Evolutionary conservation across 768 basidiomycete genomes (phyloP).

Genomic region (Mycena alexandri): DNA sequence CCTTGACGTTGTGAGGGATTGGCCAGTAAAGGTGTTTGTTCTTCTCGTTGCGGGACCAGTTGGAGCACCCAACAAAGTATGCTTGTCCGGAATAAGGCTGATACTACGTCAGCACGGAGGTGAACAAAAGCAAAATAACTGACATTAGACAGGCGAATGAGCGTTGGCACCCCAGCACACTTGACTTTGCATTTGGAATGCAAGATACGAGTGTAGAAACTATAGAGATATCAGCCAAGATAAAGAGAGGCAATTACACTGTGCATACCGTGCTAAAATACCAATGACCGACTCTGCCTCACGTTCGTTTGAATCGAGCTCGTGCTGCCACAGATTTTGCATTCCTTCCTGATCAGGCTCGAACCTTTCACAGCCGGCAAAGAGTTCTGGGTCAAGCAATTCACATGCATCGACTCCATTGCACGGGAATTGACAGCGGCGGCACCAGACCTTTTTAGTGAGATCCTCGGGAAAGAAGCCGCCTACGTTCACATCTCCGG

Average conservation of each 20-base stretch:
- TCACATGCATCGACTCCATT: constrained; percentile 23
- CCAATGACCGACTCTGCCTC: constrained; percentile 9
- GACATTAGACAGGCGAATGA: constrained; percentile 10
- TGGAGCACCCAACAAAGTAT: constrained; percentile 20
- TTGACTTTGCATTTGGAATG: constrained; percentile 11
- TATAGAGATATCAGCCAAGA: background rate
- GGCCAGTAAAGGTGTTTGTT: constrained; percentile 6
- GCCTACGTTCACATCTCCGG: constrained; percentile 4
- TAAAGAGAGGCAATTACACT: background rate
- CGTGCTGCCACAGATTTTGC: constrained; percentile 22
- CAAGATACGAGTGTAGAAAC: constrained; percentile 14
- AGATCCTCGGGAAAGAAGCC: background rate
- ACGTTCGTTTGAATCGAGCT: constrained; percentile 20
- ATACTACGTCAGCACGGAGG: background rate
- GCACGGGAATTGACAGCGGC: background rate
- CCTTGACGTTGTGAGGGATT: constrained; percentile 21
- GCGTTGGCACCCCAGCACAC: constrained; percentile 14
- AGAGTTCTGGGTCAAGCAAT: constrained; percentile 11
- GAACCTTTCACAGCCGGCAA: constrained; percentile 19
- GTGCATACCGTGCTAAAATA: constrained; percentile 18
- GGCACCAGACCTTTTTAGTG: background rate
- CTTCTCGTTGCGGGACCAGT: too few species aligned
- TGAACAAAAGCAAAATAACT: background rate
- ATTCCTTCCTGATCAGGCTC: constrained; percentile 13
- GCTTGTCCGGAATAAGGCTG: background rate